Evolutionary conservation across 2,329 filamentous ascomycete genomes (phyloP).

Genomic region (Ascochyta rabiei): DNA sequence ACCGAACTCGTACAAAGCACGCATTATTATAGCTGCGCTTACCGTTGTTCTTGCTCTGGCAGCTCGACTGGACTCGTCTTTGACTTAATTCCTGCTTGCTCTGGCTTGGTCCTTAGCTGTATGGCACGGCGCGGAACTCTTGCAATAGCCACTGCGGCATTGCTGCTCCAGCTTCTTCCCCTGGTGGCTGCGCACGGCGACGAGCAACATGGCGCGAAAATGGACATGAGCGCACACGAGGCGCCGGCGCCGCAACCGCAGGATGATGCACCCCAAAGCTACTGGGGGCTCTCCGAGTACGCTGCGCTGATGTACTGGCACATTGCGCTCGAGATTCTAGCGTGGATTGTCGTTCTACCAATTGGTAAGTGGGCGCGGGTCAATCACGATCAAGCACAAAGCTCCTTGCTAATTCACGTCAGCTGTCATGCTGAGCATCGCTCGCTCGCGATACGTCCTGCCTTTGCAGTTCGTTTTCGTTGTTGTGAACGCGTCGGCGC

Average conservation of each 20-base stretch:
- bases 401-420: conserved; percentile 31
- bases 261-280: conserved; percentile 52
- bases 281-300: conserved; percentile 64
- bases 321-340: conserved; percentile 70
- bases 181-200: conserved; percentile 51
- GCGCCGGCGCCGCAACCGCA: conserved; percentile 25
- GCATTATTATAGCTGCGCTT: conserved; percentile 4
- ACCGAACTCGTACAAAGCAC: conserved; percentile 5
- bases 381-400: neutral
- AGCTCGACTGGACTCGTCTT: neutral
- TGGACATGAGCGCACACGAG: conserved; percentile 34
- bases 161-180: conserved; percentile 51
- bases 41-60: neutral
- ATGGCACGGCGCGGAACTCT: conserved; percentile 36
- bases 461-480: conserved; percentile 66
- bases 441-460: conserved; percentile 75
- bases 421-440: conserved; percentile 88
- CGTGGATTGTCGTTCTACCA: conserved; percentile 76
- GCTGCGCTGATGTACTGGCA: conserved; percentile 69
- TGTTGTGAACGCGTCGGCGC: conserved; percentile 48
- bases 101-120: conserved; percentile 19
- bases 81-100: neutral
- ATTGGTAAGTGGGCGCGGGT: conserved; percentile 62
- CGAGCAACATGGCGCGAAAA: conserved; percentile 35
- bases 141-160: conserved; percentile 40